A percentile compares a stretch with the other conserved stretches of the same genome.
Evolutionary conservation across 225 moss, liverwort and hornwort genomes (phyloP).

Genomic region (Takakia lepidozioides): DNA sequence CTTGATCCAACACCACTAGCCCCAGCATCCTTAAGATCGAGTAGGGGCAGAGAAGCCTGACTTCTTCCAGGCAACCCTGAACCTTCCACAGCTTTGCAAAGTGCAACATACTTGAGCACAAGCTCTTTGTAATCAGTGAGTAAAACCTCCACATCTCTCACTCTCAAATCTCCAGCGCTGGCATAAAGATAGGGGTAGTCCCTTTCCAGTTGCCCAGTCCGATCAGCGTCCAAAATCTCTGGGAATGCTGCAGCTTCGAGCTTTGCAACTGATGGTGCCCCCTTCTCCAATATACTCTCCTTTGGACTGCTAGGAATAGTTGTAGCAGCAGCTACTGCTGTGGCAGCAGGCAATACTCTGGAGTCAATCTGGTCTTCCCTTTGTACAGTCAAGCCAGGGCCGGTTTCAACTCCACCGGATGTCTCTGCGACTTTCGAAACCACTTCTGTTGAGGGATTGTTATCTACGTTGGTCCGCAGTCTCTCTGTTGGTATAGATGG

Average conservation of each 20-base stretch:
- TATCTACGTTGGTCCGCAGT: conserved; percentile 4
- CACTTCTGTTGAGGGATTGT: conserved; percentile 20
- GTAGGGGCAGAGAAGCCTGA: conserved; percentile 13
- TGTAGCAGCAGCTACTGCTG: conserved; percentile 19
- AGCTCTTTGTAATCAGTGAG: conserved; percentile 91
- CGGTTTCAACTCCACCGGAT: conserved; percentile 38
- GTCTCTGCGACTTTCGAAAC: too few species aligned
- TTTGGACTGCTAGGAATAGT: conserved; percentile 21
- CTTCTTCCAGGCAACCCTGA: conserved; percentile 15
- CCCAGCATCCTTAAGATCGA: conserved; percentile 29
- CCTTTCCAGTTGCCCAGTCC: conserved; percentile 61
- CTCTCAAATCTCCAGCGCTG: conserved; percentile 82
- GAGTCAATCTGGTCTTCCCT: conserved; percentile 45
- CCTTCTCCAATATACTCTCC: conserved; percentile 15
- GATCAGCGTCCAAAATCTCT: conserved; percentile 70
- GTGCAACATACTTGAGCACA: conserved; percentile 74
- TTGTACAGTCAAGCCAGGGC: conserved; percentile 19
- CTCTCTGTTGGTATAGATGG: conserved; percentile 17
- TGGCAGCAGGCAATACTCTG: conserved; percentile 24
- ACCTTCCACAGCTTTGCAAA: conserved; percentile 73
- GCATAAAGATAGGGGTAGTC: conserved; percentile 89
- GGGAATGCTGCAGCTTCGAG: conserved; percentile 58
- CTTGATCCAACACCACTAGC: conserved; percentile 8
- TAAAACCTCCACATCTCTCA: conserved; percentile 74
- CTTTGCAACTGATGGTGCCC: conserved; percentile 32